Conservation (phyloP, 129 eudicot genomes). For the Centaurea solstitialis region DNA sequence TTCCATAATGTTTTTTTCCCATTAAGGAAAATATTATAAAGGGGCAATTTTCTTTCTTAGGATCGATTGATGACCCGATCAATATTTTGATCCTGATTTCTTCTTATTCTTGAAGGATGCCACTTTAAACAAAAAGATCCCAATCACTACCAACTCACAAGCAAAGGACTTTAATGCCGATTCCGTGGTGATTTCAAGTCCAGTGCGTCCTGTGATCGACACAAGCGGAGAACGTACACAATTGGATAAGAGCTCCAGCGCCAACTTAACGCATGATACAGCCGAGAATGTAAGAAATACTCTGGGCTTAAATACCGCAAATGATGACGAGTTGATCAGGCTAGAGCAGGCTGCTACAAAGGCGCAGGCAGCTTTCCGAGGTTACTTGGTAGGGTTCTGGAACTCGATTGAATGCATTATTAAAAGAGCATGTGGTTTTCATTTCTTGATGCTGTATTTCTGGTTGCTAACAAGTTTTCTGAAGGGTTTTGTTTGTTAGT, state of each 20-base stretch:
- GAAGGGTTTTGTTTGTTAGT: no score
- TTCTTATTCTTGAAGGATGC: slow-evolving; percentile 48
- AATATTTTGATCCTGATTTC: slow-evolving; percentile 21
- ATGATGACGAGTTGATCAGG: slow-evolving; percentile 50
- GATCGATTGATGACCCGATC: no score
- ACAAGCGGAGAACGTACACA: slow-evolving; percentile 34
- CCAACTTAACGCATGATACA: slow-evolving; percentile 31
- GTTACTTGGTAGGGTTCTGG: slow-evolving; percentile 73
- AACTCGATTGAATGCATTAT: background rate
- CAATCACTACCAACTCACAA: slow-evolving; percentile 46
- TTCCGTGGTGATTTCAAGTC: slow-evolving; percentile 49
- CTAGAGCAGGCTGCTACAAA: slow-evolving; percentile 83
- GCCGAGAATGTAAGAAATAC: slow-evolving; percentile 33
- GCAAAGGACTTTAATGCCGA: slow-evolving; percentile 41
- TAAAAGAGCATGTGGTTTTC: background rate
- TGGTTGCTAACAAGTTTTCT: no score
- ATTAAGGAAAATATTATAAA: no score
- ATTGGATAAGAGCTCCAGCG: slow-evolving; percentile 42
- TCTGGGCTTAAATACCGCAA: slow-evolving; percentile 30
- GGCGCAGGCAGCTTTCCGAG: slow-evolving; percentile 94
- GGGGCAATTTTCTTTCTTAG: no score
- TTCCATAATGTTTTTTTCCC: no score
- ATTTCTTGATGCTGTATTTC: background rate
- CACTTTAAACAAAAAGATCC: slow-evolving; percentile 49
- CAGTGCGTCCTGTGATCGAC: slow-evolving; percentile 38